Conservation (phyloP, 2,329 filamentous ascomycete genomes). For the Talaromyces sp. region DNA sequence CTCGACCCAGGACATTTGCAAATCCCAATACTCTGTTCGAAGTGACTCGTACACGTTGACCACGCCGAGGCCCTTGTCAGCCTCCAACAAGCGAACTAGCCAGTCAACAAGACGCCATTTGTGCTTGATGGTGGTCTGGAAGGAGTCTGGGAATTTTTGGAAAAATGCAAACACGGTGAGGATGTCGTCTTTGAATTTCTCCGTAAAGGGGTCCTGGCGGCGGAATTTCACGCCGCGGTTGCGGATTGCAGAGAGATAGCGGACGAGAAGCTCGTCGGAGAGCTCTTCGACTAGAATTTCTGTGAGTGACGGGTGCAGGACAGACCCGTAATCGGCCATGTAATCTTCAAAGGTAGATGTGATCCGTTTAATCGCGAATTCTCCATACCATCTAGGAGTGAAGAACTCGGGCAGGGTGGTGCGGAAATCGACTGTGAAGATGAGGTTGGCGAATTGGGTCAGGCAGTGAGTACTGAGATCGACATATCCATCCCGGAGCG, state of each 20-base stretch:
- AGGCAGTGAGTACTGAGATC: constrained; percentile 94
- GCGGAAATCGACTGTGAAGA: constrained; percentile 87
- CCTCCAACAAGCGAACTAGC: constrained; percentile 71
- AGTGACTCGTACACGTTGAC: constrained; percentile 75
- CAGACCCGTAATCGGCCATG: constrained; percentile 74
- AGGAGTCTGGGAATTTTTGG: constrained; percentile 61
- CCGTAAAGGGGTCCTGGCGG: constrained; percentile 76
- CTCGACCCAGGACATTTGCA: constrained; percentile 94
- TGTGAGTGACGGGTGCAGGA: constrained; percentile 78
- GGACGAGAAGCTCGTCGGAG: constrained; percentile 80
- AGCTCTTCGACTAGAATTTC: constrained; percentile 94
- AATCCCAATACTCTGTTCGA: constrained; percentile 84
- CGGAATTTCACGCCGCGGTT: constrained; percentile 90
- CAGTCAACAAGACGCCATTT: constrained; percentile 89
- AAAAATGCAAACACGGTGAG: constrained; percentile 89
- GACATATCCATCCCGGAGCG: constrained; percentile 83
- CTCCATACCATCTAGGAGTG: constrained; percentile 80
- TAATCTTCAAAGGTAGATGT: constrained; percentile 95
- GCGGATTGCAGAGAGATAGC: constrained; percentile 76
- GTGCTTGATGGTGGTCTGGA: constrained; percentile 71
- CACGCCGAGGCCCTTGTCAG: constrained; percentile 65
- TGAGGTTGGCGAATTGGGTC: constrained; percentile 73
- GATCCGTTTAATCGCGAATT: constrained; percentile 86
- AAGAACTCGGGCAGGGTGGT: constrained; percentile 83
- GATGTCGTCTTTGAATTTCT: constrained; percentile 91